A percentile compares a stretch with the other conserved stretches of the same genome.
phyloP scores from a whole-genome alignment of 495 filamentous ascomycete genomes.

The Lichina pygmaea region DNA sequence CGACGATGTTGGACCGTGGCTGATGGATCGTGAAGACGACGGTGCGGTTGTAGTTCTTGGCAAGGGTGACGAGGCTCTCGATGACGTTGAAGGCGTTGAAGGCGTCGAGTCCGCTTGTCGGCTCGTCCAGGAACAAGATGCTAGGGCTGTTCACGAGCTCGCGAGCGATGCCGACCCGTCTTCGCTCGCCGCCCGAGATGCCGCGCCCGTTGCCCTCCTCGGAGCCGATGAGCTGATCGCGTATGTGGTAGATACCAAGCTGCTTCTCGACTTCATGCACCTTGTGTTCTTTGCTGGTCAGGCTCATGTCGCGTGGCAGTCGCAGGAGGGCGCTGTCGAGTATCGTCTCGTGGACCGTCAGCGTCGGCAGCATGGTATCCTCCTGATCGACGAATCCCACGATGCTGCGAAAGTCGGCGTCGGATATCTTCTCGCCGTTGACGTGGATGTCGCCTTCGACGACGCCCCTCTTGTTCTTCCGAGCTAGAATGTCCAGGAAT shows the following conservation, averaged over 20 bases:
- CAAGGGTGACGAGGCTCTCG: constrained; percentile 81
- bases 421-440: constrained; percentile 71
- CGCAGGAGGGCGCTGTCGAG: constrained; percentile 77
- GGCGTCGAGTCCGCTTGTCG: constrained; percentile 83
- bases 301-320: constrained; percentile 73
- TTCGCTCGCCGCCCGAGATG: constrained; percentile 91
- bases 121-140: constrained; percentile 91
- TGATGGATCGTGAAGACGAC: constrained; percentile 98
- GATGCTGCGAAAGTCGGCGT: constrained; percentile 69
- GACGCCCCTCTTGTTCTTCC: constrained; percentile 83
- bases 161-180: constrained; percentile 87
- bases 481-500: constrained; percentile 85
- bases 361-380: constrained; percentile 86
- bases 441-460: constrained; percentile 70
- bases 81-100: constrained; percentile 95
- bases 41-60: constrained; percentile 85
- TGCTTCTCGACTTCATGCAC: constrained; percentile 87
- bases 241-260: constrained; percentile 75
- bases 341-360: constrained; percentile 97
- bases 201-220: constrained; percentile 87
- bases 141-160: constrained; percentile 93
- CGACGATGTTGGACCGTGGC: constrained; percentile 97
- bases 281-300: constrained; percentile 57
- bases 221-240: constrained; percentile 85
- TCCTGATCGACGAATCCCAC: constrained; percentile 96